Evolutionary conservation across 768 basidiomycete genomes (phyloP).

Genomic region (Gyrodon lividus): DNA sequence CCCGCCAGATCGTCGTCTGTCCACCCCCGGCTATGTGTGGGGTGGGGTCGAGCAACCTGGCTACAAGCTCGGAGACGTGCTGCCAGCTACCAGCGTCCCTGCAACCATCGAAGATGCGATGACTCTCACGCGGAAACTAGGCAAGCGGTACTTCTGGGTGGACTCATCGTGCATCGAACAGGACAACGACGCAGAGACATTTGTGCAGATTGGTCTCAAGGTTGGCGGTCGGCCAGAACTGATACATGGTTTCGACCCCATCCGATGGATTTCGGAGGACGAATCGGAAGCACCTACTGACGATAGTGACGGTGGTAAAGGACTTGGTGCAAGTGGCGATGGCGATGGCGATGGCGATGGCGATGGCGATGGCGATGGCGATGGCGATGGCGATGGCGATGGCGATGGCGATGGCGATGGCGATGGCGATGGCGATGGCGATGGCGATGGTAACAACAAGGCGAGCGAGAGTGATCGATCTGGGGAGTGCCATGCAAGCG

Average conservation of each 20-base stretch:
- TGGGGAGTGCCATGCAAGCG: neutral
- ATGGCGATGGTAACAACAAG: neutral
- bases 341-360: too few species aligned
- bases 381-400: too few species aligned
- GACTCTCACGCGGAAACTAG: slow-evolving; percentile 9
- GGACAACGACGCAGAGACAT: slow-evolving; percentile 5
- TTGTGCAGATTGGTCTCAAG: slow-evolving; percentile 10
- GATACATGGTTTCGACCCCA: too few species aligned
- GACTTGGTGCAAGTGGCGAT: too few species aligned
- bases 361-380: too few species aligned
- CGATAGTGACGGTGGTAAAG: too few species aligned
- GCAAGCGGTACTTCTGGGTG: slow-evolving; percentile 17
- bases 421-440: too few species aligned
- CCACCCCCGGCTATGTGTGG: slow-evolving; percentile 20
- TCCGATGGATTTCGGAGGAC: neutral
- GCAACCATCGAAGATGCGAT: slow-evolving; percentile 19
- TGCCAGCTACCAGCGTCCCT: slow-evolving; percentile 7
- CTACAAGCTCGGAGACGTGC: slow-evolving; percentile 9
- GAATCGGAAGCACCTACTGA: neutral
- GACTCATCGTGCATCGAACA: slow-evolving; percentile 21
- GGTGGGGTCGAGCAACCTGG: slow-evolving; percentile 8
- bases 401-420: too few species aligned
- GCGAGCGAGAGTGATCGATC: neutral
- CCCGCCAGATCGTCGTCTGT: slow-evolving; percentile 10
- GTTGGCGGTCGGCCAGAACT: too few species aligned